phyloP scores from a whole-genome alignment of 1,284 basidiomycete species.

The Amylostereum areolatum region DNA sequence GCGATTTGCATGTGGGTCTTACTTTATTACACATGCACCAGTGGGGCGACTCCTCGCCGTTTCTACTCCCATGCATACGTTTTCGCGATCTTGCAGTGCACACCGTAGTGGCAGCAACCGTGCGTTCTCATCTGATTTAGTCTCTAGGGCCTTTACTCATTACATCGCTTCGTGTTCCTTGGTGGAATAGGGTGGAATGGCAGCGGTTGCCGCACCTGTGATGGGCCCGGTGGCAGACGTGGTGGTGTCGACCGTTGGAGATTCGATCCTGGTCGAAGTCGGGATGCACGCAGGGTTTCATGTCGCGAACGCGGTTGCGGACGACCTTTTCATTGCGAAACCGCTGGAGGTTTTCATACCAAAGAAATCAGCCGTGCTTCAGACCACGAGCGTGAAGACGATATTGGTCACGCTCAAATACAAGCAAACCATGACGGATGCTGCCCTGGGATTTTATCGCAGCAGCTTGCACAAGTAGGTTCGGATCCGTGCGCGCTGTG shows the following conservation, averaged over 20 bases:
- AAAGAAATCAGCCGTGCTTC: slow-evolving; percentile 43
- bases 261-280: slow-evolving; percentile 50
- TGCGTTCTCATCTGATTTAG: no score
- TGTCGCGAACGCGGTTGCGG: slow-evolving; percentile 39
- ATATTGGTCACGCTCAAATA: slow-evolving; percentile 56
- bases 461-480: slow-evolving; percentile 51
- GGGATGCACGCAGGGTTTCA: slow-evolving; percentile 51
- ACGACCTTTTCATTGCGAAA: slow-evolving; percentile 50
- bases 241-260: slow-evolving; percentile 44
- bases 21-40: slow-evolving; percentile 15
- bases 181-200: slow-evolving; percentile 54
- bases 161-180: not conserved
- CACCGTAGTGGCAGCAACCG: slow-evolving; percentile 54
- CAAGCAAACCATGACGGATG: slow-evolving; percentile 54
- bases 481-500: slow-evolving; percentile 33
- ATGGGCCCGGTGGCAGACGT: slow-evolving; percentile 51
- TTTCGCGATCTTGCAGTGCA: slow-evolving; percentile 60
- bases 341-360: slow-evolving; percentile 50
- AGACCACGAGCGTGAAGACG: slow-evolving; percentile 54
- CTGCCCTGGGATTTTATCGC: slow-evolving; percentile 54
- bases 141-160: no score
- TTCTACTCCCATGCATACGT: slow-evolving; percentile 59
- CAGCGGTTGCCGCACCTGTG: slow-evolving; percentile 46
- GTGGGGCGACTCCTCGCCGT: slow-evolving; percentile 63
- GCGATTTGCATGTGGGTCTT: slow-evolving; percentile 2